Evolutionary conservation across 23 red algal species (phyloP).

Genomic region (Gracilariopsis chorda): DNA sequence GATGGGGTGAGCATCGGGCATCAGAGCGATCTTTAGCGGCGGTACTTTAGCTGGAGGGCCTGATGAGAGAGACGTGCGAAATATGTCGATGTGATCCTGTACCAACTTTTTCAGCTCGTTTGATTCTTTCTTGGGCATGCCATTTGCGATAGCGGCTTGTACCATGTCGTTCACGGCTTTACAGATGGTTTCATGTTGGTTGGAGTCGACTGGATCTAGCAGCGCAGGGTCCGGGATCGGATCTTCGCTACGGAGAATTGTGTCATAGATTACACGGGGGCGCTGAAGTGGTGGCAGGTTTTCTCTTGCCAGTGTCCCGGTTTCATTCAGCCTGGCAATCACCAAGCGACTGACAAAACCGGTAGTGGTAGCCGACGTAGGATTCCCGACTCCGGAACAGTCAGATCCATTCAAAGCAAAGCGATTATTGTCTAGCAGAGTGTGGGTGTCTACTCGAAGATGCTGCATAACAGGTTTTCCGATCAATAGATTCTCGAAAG

Average conservation of each 20-base stretch:
- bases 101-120: neutral
- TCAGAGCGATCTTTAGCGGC: neutral
- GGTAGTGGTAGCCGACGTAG: neutral
- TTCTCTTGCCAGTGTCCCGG: neutral
- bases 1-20: neutral
- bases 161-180: neutral
- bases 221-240: neutral
- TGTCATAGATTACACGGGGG: neutral
- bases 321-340: neutral
- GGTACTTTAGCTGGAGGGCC: neutral
- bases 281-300: neutral
- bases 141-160: neutral
- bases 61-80: neutral
- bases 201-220: neutral
- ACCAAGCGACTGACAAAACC: neutral
- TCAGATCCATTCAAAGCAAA: neutral
- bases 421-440: conserved; percentile 4
- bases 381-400: neutral
- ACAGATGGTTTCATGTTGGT: neutral
- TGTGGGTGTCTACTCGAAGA: neutral
- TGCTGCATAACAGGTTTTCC: neutral
- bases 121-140: neutral
- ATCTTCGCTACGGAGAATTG: neutral
- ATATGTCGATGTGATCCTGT: conserved; percentile 9
- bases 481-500: neutral